A percentile compares a stretch with the other conserved stretches of the same genome.
Evolutionary conservation across 2,329 filamentous ascomycete genomes (phyloP).

Genomic region (Teratosphaeria pseudoeucalypti): DNA sequence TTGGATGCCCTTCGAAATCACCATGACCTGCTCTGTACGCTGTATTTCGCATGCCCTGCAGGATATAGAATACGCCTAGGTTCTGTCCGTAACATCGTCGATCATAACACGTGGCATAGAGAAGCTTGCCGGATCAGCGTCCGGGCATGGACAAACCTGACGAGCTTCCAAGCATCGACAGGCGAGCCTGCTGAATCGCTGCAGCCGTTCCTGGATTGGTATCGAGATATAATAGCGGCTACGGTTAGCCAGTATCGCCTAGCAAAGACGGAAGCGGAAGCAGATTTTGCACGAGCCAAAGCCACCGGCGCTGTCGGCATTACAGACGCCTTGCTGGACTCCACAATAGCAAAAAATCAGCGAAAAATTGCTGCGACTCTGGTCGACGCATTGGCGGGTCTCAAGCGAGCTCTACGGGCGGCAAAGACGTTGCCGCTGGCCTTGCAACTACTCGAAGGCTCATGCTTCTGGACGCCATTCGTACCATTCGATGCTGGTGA

Average conservation of each 20-base stretch:
- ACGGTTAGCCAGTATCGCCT: slow-evolving; percentile 45
- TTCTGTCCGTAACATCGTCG: slow-evolving; percentile 44
- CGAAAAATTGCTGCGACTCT: slow-evolving; percentile 46
- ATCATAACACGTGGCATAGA: slow-evolving; percentile 46
- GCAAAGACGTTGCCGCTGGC: slow-evolving; percentile 14
- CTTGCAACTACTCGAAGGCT: slow-evolving; percentile 28
- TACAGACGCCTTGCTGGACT: slow-evolving; percentile 38
- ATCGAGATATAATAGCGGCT: slow-evolving; percentile 42
- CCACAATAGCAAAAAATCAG: slow-evolving; percentile 47
- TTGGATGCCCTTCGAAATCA: slow-evolving; percentile 51
- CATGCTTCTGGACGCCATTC: slow-evolving; percentile 33
- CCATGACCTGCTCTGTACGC: slow-evolving; percentile 49
- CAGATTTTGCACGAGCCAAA: slow-evolving; percentile 34
- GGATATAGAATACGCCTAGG: slow-evolving; percentile 43
- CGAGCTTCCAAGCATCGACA: slow-evolving; percentile 46
- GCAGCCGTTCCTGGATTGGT: slow-evolving; percentile 44
- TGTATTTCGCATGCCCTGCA: slow-evolving; percentile 48
- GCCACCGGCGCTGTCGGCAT: slow-evolving; percentile 30
- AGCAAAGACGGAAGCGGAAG: slow-evolving; percentile 48
- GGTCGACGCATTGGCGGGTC: slow-evolving; percentile 40
- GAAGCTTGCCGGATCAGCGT: slow-evolving; percentile 51
- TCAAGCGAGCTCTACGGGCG: slow-evolving; percentile 39
- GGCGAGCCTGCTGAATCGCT: slow-evolving; percentile 37
- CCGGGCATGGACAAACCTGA: slow-evolving; percentile 47
- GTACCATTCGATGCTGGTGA: slow-evolving; percentile 40